phyloP scores from a whole-genome alignment of 768 basidiomycete genomes.

The Crassisporium funariophilum region DNA sequence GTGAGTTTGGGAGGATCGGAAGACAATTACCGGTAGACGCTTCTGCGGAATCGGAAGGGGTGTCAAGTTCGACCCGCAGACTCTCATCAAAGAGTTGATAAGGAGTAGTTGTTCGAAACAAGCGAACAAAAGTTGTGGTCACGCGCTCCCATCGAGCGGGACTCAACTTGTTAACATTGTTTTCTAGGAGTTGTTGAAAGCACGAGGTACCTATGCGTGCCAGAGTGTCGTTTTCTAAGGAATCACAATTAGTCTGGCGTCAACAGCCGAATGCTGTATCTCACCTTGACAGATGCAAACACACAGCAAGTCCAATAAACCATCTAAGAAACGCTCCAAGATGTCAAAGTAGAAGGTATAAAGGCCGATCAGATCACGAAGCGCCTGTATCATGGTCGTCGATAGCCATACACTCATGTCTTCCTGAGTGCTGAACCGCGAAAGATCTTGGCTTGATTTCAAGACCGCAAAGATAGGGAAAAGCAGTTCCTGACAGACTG shows the following conservation, averaged over 20 bases:
- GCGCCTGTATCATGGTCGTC: conserved; percentile 97
- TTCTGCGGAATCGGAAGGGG: conserved; percentile 57
- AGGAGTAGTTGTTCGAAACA: conserved; percentile 98
- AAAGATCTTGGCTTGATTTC: conserved; percentile 88
- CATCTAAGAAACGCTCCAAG: conserved; percentile 87
- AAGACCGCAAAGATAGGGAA: conserved; percentile 99
- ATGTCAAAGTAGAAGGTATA: conserved; percentile 96
- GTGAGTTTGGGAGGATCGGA: not conserved
- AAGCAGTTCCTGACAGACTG: conserved; percentile 92
- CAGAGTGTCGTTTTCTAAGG: conserved; percentile 92
- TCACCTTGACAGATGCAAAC: conserved; percentile 98
- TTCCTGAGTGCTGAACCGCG: conserved; percentile 93
- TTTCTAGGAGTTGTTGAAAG: conserved; percentile 93
- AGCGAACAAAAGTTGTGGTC: conserved; percentile 87
- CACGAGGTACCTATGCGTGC: conserved; percentile 98
- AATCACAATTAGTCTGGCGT: not conserved
- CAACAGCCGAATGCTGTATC: conserved; percentile 17
- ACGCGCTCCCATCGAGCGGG: conserved; percentile 88
- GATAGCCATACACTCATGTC: conserved; percentile 99
- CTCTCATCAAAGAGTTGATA: conserved; percentile 95
- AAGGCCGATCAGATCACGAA: conserved; percentile 92
- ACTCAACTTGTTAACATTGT: conserved; percentile 86
- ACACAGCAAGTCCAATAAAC: conserved; percentile 89
- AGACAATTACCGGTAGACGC: conserved; percentile 30
- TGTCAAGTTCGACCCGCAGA: conserved; percentile 83